These are phyloP conservation scores for Paramarasmius palmivorus DNA, from an alignment of 1,284 basidiomycete species.

Conservation along the genomic window DNA sequence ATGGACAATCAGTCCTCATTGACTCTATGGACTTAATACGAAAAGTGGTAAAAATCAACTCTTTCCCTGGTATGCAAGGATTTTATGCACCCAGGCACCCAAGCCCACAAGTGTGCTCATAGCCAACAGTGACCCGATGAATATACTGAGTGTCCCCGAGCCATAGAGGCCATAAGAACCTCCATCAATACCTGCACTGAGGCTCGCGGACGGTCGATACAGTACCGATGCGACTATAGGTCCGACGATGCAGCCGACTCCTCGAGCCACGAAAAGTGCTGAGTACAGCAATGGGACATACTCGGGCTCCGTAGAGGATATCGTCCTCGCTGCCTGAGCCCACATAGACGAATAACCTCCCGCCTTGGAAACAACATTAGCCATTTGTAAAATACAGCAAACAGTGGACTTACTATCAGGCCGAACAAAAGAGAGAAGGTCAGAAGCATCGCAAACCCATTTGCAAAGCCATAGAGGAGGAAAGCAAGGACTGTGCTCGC, in stretches of 20 bases:
- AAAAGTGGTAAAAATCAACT: too few species aligned
- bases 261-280: neutral
- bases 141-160: neutral
- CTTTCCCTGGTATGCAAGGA: too few species aligned
- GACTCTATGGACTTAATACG: too few species aligned
- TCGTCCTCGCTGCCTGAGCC: neutral
- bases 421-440: neutral
- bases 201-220: neutral
- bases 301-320: neutral
- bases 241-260: neutral
- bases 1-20: too few species aligned
- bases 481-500: neutral
- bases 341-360: constrained; percentile 1
- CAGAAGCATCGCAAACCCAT: neutral
- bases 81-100: too few species aligned
- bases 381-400: too few species aligned
- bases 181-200: neutral
- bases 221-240: neutral
- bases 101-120: too few species aligned
- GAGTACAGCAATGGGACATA: neutral
- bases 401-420: neutral
- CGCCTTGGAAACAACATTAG: neutral
- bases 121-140: neutral
- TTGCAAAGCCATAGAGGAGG: neutral
- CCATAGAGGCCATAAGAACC: neutral